phyloP scores from a whole-genome alignment of 2,329 filamentous ascomycete species.

The Fusarium nurragi region DNA sequence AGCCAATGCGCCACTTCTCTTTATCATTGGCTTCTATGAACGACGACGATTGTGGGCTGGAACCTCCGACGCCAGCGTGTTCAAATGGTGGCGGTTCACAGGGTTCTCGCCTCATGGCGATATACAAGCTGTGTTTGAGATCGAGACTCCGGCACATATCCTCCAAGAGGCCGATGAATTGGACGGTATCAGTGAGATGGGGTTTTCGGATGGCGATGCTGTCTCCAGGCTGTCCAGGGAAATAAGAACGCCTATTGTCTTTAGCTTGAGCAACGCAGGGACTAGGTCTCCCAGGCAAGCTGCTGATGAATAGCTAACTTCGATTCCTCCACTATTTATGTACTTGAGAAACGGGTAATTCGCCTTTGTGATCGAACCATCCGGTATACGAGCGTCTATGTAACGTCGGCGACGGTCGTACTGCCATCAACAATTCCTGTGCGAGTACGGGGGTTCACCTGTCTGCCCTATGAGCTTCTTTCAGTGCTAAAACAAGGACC shows the following conservation, averaged over 20 bases:
- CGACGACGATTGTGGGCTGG: constrained; percentile 44
- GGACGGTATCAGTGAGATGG: constrained; percentile 21
- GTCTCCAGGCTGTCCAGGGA: constrained; percentile 17
- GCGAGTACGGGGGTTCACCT: no score
- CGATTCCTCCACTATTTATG: no score
- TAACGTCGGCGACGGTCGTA: no score
- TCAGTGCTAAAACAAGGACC: no score
- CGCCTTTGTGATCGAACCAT: no score
- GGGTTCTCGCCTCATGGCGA: constrained; percentile 64
- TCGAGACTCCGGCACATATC: constrained; percentile 57
- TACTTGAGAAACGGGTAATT: no score
- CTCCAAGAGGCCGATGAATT: constrained; percentile 14
- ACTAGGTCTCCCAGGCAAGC: not conserved
- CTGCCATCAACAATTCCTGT: no score
- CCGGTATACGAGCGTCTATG: no score
- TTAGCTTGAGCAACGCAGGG: constrained; percentile 5
- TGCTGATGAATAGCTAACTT: not conserved
- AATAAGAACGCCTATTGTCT: not conserved
- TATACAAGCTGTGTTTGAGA: constrained; percentile 67
- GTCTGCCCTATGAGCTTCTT: no score
- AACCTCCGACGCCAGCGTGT: not conserved
- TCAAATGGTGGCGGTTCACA: constrained; percentile 54
- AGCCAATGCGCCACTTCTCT: constrained; percentile 69
- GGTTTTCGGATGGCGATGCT: constrained; percentile 13
- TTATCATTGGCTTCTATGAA: constrained; percentile 69